Evolutionary conservation across 345 rosid genomes (phyloP).

Genomic region (Citrus cavaleriei): DNA sequence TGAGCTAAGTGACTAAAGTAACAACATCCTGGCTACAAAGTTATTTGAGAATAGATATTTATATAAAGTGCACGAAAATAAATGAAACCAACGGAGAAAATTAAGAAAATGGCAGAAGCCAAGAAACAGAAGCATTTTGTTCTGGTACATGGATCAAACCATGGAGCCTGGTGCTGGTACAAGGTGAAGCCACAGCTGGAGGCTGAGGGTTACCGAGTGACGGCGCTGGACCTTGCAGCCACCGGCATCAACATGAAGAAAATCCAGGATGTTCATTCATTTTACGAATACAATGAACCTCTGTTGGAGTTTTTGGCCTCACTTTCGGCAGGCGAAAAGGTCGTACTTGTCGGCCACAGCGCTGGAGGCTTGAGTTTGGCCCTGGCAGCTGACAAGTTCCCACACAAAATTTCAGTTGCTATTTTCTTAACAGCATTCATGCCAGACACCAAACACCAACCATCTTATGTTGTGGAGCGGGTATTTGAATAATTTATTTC

Average conservation of each 20-base stretch:
- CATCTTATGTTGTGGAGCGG: constrained; percentile 17
- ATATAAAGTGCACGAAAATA: no score
- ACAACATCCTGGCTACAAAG: no score
- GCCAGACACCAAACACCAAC: constrained; percentile 33
- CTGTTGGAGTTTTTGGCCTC: constrained; percentile 13
- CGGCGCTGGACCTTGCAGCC: constrained; percentile 14
- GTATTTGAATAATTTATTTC: background rate
- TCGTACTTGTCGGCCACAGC: constrained; percentile 67
- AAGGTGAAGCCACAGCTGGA: constrained; percentile 54
- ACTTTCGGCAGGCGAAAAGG: no score
- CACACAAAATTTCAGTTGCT: constrained; percentile 18
- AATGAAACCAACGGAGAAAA: background rate
- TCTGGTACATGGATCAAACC: constrained; percentile 56
- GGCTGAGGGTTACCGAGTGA: constrained; percentile 42
- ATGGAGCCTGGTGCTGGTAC: constrained; percentile 69
- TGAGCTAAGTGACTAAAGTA: no score
- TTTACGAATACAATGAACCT: constrained; percentile 43
- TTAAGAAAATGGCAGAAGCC: constrained; percentile 12
- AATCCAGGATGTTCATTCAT: constrained; percentile 38
- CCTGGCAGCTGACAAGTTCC: constrained; percentile 28
- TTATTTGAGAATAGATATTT: no score
- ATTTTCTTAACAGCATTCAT: constrained; percentile 32
- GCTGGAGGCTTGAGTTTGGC: constrained; percentile 56
- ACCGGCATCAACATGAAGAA: background rate
- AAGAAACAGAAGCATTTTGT: constrained; percentile 40